Conservation (phyloP, 352 stramenopile genomes). For the Globisporangium emineosum region DNA sequence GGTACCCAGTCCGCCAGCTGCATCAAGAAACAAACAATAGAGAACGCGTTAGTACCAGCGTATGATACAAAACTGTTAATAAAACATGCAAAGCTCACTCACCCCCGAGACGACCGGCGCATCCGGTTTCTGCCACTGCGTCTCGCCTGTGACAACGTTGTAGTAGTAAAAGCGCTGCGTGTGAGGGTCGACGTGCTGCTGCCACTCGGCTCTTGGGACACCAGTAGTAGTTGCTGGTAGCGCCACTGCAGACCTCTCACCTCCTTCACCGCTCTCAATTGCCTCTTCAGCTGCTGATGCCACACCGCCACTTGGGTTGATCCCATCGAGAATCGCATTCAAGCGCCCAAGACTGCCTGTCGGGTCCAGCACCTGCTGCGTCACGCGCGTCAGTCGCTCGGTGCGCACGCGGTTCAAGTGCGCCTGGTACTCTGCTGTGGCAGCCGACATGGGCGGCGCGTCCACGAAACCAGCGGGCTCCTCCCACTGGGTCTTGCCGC, state of each 20-base stretch:
- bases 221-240: background rate
- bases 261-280: conserved; percentile 3
- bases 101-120: conserved; percentile 66
- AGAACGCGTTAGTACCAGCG: no score
- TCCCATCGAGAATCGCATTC: conserved; percentile 67
- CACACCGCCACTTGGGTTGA: conserved; percentile 28
- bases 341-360: conserved; percentile 66
- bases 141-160: conserved; percentile 72
- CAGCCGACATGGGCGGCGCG: conserved; percentile 13
- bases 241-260: background rate
- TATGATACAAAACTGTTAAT: no score
- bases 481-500: conserved; percentile 71
- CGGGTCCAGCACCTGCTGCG: conserved; percentile 64
- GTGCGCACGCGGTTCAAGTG: conserved; percentile 54
- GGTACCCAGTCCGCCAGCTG: conserved; percentile 81
- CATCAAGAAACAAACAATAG: background rate
- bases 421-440: conserved; percentile 56
- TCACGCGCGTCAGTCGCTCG: conserved; percentile 49
- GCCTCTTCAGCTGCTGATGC: background rate
- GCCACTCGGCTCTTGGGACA: conserved; percentile 53
- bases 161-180: conserved; percentile 85
- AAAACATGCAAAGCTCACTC: no score
- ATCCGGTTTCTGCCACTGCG: conserved; percentile 78
- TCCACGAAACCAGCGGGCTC: conserved; percentile 48
- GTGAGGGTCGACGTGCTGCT: conserved; percentile 82